phyloP scores from a whole-genome alignment of 768 basidiomycete genomes.

The Rhizopogon roseolus region DNA sequence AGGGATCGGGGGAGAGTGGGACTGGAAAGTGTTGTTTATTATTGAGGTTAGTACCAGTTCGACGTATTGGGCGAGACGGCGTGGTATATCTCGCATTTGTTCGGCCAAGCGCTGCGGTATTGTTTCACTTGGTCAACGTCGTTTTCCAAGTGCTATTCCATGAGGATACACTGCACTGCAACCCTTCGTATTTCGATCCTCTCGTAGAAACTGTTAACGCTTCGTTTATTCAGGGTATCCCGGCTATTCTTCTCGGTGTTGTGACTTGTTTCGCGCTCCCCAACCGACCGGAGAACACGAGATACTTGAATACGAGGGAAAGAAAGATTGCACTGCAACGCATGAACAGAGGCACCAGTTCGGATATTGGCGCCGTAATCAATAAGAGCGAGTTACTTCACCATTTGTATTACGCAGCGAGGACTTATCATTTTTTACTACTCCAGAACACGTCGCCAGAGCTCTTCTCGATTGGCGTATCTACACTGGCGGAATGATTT shows the following conservation, averaged over 20 bases:
- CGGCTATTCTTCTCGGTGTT: slow-evolving; percentile 60
- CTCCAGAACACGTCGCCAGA: slow-evolving; percentile 51
- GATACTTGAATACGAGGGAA: slow-evolving; percentile 45
- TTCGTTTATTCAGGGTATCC: slow-evolving; percentile 46
- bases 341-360: slow-evolving; percentile 61
- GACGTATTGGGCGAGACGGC: background rate
- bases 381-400: slow-evolving; percentile 45
- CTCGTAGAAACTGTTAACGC: background rate
- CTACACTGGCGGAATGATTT: slow-evolving; percentile 62
- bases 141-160: too few species aligned
- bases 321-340: slow-evolving; percentile 61
- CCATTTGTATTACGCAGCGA: background rate
- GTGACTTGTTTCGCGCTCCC: slow-evolving; percentile 55
- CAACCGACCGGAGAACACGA: slow-evolving; percentile 67
- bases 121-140: background rate
- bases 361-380: slow-evolving; percentile 59
- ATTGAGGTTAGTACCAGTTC: slow-evolving; percentile 46
- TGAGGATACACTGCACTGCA: too few species aligned
- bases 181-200: background rate
- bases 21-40: slow-evolving; percentile 52
- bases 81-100: background rate
- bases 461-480: slow-evolving; percentile 76
- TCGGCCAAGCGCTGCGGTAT: background rate
- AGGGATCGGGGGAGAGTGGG: slow-evolving; percentile 25
- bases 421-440: slow-evolving; percentile 1